These are phyloP conservation scores for Abrus pulchellus DNA, from an alignment of 306 rosid species.

Conservation along the genomic window DNA sequence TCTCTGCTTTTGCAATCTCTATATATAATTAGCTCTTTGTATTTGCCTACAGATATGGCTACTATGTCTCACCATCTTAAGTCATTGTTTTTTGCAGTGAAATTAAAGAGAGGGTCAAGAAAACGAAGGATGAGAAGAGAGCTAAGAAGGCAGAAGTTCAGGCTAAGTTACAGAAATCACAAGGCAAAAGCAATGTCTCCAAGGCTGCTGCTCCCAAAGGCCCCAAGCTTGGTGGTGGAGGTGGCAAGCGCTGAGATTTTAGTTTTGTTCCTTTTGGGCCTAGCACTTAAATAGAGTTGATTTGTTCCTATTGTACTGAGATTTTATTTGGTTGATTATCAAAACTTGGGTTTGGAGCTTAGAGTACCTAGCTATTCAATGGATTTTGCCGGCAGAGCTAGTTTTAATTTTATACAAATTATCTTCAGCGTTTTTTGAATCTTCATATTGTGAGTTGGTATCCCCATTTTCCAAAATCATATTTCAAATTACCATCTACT, in stretches of 20 bases:
- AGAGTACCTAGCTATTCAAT: constrained; percentile 4
- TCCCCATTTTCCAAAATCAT: neutral
- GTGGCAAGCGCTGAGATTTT: constrained; percentile 77
- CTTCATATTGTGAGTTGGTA: too few species aligned
- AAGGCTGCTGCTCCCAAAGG: constrained; percentile 84
- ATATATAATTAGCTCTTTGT: neutral
- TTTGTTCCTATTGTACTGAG: constrained; percentile 39
- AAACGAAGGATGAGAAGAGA: constrained; percentile 89
- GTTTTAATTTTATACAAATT: neutral
- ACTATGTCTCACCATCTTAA: neutral
- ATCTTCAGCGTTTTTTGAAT: too few species aligned
- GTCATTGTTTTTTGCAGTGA: constrained; percentile 52
- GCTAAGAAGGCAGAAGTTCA: constrained; percentile 82
- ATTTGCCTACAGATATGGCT: neutral
- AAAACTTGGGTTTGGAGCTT: constrained; percentile 40
- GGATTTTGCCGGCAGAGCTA: neutral
- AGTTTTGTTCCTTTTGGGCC: constrained; percentile 37
- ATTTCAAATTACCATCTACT: neutral
- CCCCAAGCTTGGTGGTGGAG: constrained; percentile 91
- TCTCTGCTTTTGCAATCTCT: neutral
- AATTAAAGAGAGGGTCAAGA: constrained; percentile 87
- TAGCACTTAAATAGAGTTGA: constrained; percentile 37
- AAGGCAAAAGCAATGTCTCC: constrained; percentile 60
- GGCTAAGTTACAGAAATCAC: constrained; percentile 66
- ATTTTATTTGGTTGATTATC: constrained; percentile 34